Percentiles rank a stretch among this genome's conserved stretches.
Conservation (phyloP, 306 rosid species). For the Quercus robur region DNA sequence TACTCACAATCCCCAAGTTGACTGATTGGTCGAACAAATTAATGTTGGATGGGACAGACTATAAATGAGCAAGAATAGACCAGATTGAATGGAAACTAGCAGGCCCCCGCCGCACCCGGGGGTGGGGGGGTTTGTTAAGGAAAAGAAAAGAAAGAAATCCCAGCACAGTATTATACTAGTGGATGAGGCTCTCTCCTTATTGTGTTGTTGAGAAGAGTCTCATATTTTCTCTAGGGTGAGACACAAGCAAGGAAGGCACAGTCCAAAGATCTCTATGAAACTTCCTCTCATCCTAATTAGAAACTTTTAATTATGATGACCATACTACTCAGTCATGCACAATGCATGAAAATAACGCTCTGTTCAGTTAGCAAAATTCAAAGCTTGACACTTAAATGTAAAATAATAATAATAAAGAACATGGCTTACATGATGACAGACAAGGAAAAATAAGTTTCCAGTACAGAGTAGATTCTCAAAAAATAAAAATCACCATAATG, state of each 20-base stretch:
- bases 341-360: background rate
- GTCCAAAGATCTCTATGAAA: background rate
- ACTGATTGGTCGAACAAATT: background rate
- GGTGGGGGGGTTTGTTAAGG: too few species aligned
- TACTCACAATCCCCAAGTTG: background rate
- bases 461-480: background rate
- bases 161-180: background rate
- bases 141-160: background rate
- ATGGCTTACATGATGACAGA: background rate
- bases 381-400: background rate
- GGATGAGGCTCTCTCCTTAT: background rate
- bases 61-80: background rate
- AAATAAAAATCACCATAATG: background rate
- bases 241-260: background rate
- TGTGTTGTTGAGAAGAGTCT: background rate
- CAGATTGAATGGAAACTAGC: background rate
- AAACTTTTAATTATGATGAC: too few species aligned
- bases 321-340: too few species aligned
- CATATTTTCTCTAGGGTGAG: background rate
- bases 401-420: background rate
- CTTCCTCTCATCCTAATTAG: background rate
- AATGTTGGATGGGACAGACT: background rate
- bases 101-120: background rate
- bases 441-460: background rate
- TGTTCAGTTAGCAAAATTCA: background rate